A percentile compares a stretch with the other conserved stretches of the same genome.
phyloP scores from a whole-genome alignment of 306 rosid genomes.

The Fragaria nilgerrensis region DNA sequence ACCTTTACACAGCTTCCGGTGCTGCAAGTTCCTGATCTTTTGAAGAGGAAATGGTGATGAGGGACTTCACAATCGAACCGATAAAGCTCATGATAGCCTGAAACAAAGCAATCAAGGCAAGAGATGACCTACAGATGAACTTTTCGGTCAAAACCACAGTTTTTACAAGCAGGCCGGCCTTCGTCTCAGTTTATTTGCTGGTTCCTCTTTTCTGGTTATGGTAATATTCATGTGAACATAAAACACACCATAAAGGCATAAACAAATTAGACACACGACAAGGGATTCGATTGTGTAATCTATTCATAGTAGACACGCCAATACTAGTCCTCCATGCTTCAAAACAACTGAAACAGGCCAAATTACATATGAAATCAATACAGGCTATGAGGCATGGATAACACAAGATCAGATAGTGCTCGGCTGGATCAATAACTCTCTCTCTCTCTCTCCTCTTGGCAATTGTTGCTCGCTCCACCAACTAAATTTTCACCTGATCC shows the following conservation, averaged over 20 bases:
- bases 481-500: too few relatives aligned
- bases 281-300: too few relatives aligned
- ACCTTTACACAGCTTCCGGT: not conserved
- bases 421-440: too few relatives aligned
- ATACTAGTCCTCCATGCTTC: too few relatives aligned
- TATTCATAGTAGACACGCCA: too few relatives aligned
- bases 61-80: slow-evolving; percentile 4
- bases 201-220: not conserved
- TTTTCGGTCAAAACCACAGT: not conserved
- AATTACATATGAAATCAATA: too few relatives aligned
- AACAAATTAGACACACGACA: too few relatives aligned
- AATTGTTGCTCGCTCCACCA: too few relatives aligned
- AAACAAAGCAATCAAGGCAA: slow-evolving; percentile 11
- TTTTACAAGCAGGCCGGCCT: not conserved
- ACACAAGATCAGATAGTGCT: too few relatives aligned
- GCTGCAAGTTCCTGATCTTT: not conserved
- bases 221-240: slow-evolving; percentile 14
- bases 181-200: not conserved
- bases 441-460: too few relatives aligned
- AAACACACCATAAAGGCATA: not conserved
- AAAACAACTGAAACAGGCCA: too few relatives aligned
- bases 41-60: not conserved
- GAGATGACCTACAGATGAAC: not conserved
- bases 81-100: not conserved
- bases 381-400: too few relatives aligned